Evolutionary conservation across 1,284 basidiomycete genomes (phyloP).

Genomic region (Paramarasmius palmivorus): DNA sequence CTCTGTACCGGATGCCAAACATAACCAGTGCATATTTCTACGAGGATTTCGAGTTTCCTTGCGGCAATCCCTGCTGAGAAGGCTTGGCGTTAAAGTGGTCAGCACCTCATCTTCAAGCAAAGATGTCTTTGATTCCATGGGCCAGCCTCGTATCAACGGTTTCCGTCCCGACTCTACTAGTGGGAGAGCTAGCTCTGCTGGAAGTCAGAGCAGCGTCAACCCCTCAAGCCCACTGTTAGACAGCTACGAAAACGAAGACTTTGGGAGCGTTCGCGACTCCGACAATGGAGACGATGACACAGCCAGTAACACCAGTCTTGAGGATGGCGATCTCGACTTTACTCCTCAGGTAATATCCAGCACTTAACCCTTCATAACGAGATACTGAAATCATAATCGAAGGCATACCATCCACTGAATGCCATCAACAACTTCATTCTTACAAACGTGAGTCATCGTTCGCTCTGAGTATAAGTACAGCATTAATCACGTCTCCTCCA

Average conservation of each 20-base stretch:
- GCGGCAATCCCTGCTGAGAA: background rate
- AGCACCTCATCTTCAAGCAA: background rate
- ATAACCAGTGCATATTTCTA: background rate
- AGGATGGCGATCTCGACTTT: no score
- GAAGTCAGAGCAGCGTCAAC: no score
- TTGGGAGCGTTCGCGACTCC: no score
- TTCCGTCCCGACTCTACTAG: background rate
- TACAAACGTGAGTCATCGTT: background rate
- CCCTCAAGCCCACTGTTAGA: no score
- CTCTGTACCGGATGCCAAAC: background rate
- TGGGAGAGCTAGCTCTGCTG: no score
- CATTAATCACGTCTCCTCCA: background rate
- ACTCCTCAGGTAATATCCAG: background rate
- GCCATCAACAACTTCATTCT: conserved; percentile 6
- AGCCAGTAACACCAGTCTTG: no score
- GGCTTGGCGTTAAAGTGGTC: background rate
- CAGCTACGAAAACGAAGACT: no score
- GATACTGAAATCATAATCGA: background rate
- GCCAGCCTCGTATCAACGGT: background rate
- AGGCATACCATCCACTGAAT: conserved; percentile 3
- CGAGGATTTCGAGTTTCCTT: background rate
- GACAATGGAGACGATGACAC: no score
- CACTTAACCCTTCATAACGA: background rate
- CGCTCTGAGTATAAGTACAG: no score
- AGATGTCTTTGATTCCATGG: background rate